Evolutionary conservation across 352 stramenopile genomes (phyloP).

Genomic region (Pythium rishiriense): DNA sequence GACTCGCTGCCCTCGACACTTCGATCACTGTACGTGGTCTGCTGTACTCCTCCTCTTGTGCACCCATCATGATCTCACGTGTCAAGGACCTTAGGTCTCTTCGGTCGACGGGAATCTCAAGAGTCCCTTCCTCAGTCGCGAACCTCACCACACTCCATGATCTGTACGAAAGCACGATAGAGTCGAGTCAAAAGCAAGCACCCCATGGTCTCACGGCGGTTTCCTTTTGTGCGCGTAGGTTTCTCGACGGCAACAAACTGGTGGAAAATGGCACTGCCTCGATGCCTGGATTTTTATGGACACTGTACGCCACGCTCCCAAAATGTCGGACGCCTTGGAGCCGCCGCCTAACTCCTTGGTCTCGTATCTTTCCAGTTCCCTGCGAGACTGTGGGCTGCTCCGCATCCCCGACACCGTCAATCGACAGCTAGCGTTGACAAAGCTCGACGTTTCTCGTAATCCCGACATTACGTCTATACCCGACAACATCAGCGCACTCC

Average conservation of each 20-base stretch:
- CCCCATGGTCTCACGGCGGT: neutral
- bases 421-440: neutral
- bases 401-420: conserved; percentile 2
- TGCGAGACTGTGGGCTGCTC: conserved; percentile 12
- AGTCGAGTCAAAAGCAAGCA: too few relatives aligned
- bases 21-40: conserved; percentile 1
- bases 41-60: neutral
- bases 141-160: neutral
- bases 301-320: conserved; percentile 13
- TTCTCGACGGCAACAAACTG: conserved; percentile 15
- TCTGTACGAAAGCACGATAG: too few relatives aligned
- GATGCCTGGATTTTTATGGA: neutral
- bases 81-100: conserved; percentile 4
- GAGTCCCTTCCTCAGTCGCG: neutral
- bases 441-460: conserved; percentile 23
- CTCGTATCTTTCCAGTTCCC: conserved; percentile 12
- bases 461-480: neutral
- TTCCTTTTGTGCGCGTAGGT: too few relatives aligned
- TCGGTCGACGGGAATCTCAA: neutral
- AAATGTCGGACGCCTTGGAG: too few relatives aligned
- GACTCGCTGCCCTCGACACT: neutral
- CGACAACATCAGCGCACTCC: neutral
- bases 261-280: neutral
- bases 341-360: neutral
- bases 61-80: neutral